A percentile compares a stretch with the other conserved stretches of the same genome.
phyloP scores from a whole-genome alignment of 305 asterid genomes.

The Fraxinus albicans region DNA sequence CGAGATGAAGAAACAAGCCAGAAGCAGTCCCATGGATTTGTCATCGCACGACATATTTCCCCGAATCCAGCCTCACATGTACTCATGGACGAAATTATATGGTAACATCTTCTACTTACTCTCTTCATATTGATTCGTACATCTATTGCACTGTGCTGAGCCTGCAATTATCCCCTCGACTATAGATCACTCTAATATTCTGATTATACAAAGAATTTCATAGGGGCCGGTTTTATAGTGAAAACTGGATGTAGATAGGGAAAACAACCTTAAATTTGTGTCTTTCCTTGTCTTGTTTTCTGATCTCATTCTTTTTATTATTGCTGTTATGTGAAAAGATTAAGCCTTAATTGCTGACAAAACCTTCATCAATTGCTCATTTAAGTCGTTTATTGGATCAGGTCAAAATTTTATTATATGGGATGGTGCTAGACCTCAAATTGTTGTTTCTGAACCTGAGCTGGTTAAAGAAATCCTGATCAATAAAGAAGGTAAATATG shows the following conservation, averaged over 20 bases:
- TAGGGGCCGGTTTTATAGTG: no score
- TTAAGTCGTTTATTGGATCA: constrained; percentile 11
- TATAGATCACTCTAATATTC: no score
- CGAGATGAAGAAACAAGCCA: constrained; percentile 22
- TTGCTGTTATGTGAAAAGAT: no score
- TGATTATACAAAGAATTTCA: no score
- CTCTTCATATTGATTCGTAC: neutral
- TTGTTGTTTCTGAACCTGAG: constrained; percentile 53
- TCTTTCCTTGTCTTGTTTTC: neutral
- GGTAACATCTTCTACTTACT: constrained; percentile 28
- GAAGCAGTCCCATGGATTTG: constrained; percentile 31
- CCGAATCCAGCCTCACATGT: constrained; percentile 46
- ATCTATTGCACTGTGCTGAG: neutral
- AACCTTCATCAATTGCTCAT: neutral
- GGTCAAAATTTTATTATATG: constrained; percentile 51
- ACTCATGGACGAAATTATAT: constrained; percentile 49
- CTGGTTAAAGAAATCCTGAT: constrained; percentile 53
- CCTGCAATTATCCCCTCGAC: neutral
- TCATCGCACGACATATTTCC: constrained; percentile 48
- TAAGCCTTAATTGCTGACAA: neutral
- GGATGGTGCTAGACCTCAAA: constrained; percentile 46
- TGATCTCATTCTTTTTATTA: no score
- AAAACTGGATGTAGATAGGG: no score
- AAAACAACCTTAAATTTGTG: no score
- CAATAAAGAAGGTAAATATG: constrained; percentile 39